Base-by-base conservation (phyloP, 306 rosid species). In the Hippophae tibetana region DNA sequence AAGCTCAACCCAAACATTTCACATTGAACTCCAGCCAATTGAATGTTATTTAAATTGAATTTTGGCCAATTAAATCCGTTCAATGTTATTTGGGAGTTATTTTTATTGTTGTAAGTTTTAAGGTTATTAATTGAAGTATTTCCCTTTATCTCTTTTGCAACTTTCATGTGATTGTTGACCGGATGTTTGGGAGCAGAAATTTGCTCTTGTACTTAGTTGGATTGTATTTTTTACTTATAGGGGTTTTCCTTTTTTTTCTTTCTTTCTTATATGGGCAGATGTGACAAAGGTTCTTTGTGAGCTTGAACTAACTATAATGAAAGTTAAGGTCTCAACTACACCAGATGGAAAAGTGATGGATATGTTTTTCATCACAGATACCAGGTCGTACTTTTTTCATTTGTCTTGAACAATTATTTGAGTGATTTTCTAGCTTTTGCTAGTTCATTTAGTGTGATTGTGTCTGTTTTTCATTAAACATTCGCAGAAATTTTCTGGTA, bases 331-430 rank as follows among this genome's bases (percentile, higher is more conserved):
- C 42, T 92, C 96, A 45, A 88, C 93, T 13, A 92, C 96, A 13
- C 99, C 99, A 1, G 99, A 92, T 69, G 96, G 89, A 58, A 88
- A 67, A 88, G 96, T 88, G 62, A 80, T 92, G 83, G 95, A 92
- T 74, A 78, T 92, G 66, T 92, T 92, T 82, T 85, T 92, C 82
- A 71, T 92, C 84, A 80, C 88, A 27, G 99, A 92, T 60, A 69
- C 83, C 73, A 92, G 98, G 98, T 87, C 67, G 51, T 12, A 26
- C 56, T 47, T 72, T 67, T 72, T 69, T 56, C 47, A 52, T 27
- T 62, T 47, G 43, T 56, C 53, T 31, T 52, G 18, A 57, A 50
- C 56, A 11, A 23, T 62, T 68, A 46, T 45, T 56, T 6, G 27
- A 58, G 47, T 63, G 31, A 43, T 55, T 58, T 54, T 11, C 59